These are phyloP conservation scores for Lentinula edodes DNA, from an alignment of 768 basidiomycete species.

Conservation along the genomic window DNA sequence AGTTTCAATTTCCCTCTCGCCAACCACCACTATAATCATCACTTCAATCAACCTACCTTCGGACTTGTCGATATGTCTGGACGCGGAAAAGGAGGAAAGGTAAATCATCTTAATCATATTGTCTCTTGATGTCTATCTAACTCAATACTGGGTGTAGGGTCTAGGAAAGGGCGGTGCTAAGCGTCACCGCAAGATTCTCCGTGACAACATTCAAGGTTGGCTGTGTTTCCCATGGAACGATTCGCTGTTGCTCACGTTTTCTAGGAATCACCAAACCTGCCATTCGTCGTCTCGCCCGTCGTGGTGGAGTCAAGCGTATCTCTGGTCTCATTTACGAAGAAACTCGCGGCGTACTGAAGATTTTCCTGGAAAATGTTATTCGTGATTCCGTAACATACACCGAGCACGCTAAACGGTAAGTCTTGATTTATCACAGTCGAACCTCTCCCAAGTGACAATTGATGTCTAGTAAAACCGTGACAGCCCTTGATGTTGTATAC, in stretches of 20 bases:
- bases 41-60: neutral
- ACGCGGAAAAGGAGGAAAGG: slow-evolving; percentile 7
- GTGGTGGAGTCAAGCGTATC: slow-evolving; percentile 6
- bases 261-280: slow-evolving; percentile 1
- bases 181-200: slow-evolving; percentile 7
- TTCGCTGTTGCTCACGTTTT: neutral
- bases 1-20: neutral
- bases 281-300: slow-evolving; percentile 8
- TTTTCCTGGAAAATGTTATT: slow-evolving; percentile 5
- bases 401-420: slow-evolving; percentile 4
- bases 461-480: slow-evolving; percentile 1
- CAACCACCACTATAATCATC: slow-evolving; percentile 2
- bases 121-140: too few species aligned
- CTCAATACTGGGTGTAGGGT: neutral
- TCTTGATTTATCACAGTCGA: neutral
- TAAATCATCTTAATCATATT: neutral
- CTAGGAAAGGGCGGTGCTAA: slow-evolving; percentile 8
- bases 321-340: slow-evolving; percentile 6
- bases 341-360: slow-evolving; percentile 4
- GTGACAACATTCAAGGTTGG: slow-evolving; percentile 6
- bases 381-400: slow-evolving; percentile 6
- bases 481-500: slow-evolving; percentile 3
- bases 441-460: neutral
- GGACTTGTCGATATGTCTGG: neutral
- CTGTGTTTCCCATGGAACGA: neutral